phyloP scores from a whole-genome alignment of 352 stramenopile genomes.

The Pythium diclinum region DNA sequence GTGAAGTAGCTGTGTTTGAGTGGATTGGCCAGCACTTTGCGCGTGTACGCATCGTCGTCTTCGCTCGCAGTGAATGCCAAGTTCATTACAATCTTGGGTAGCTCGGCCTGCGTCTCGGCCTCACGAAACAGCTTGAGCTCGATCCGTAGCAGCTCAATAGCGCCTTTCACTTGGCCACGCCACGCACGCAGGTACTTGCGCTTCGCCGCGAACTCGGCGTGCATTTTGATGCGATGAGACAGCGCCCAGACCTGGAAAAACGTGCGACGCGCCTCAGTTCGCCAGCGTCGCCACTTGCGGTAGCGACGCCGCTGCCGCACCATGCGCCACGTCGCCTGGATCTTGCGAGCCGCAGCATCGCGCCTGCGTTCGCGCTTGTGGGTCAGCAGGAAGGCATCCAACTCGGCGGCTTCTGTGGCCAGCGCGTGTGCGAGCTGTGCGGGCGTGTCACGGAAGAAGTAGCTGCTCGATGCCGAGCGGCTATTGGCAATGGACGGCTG shows the following conservation, averaged over 20 bases:
- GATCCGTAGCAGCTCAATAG: constrained; percentile 45
- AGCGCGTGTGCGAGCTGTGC: constrained; percentile 20
- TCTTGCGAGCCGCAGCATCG: constrained; percentile 27
- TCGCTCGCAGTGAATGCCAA: constrained; percentile 64
- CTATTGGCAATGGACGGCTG: not conserved
- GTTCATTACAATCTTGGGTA: constrained; percentile 65
- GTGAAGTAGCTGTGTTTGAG: constrained; percentile 26
- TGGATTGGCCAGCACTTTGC: constrained; percentile 26
- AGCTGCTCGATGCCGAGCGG: constrained; percentile 7
- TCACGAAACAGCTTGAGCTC: constrained; percentile 63
- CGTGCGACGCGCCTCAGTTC: constrained; percentile 26
- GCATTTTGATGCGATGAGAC: constrained; percentile 34
- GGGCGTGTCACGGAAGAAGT: constrained; percentile 22
- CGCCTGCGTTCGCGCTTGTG: constrained; percentile 33
- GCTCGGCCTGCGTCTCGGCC: constrained; percentile 41
- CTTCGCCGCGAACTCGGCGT: constrained; percentile 30
- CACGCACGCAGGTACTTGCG: constrained; percentile 48
- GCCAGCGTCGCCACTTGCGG: constrained; percentile 41
- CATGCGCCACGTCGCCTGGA: constrained; percentile 69
- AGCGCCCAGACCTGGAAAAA: constrained; percentile 56
- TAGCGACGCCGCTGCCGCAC: constrained; percentile 34
- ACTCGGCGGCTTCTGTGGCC: constrained; percentile 16
- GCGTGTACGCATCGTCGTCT: constrained; percentile 35
- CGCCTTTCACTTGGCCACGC: constrained; percentile 40
- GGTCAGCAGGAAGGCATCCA: constrained; percentile 31